Base-by-base conservation (phyloP, 352 stramenopile genomes). In the Phytopythium aichiense region DNA sequence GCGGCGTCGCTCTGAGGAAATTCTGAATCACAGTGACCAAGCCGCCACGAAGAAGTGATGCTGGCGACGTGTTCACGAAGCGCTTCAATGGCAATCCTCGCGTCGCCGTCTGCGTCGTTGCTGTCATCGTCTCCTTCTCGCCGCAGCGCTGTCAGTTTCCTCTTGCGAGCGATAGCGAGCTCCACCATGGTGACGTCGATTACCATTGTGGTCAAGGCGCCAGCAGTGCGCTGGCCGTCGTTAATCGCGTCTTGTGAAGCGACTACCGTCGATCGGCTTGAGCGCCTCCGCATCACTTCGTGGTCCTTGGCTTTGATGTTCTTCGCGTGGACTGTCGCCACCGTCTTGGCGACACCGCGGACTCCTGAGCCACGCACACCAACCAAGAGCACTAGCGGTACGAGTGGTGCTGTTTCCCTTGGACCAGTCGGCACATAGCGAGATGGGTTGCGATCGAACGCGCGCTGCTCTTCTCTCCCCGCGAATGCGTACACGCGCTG, bases 401-500 rank as follows among this genome's bases (percentile, higher is more conserved):
- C 63, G 9, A 84, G 56, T 3, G 51, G 58, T 12, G 61, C 30
- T 0, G 77, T 90, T 12, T 69, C 60, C 5, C 54, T 35, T 11
- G 66, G 54, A 0, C 55, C 28, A 5, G 52, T 50, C 0, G 81
- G 76, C 1, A 92, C 53, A 58, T 80, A 91, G 35, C 58, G 58
- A 3, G 11, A 30, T 16, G 84, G 84, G 58, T 90, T 73, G 54
- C 72, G 68, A 54, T 77, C 72, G 49, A 92, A 92, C 20, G 69
- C 72, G 13, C 58, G 56, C 1, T 62, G 72, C 45, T 89, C 76
- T 0, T 55, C 11, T 16, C 65, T 53, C 3, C 81, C 78, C 48
- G 78, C 76, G 43, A 89, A 92, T 1, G 74, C 66, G 43, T 89
- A 92, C 22, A 86, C 73, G 18, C 74, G 67, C 23, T 84, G 71